Evolutionary conservation across 768 basidiomycete species (phyloP).

Genomic region (Suillus clintonianus): DNA sequence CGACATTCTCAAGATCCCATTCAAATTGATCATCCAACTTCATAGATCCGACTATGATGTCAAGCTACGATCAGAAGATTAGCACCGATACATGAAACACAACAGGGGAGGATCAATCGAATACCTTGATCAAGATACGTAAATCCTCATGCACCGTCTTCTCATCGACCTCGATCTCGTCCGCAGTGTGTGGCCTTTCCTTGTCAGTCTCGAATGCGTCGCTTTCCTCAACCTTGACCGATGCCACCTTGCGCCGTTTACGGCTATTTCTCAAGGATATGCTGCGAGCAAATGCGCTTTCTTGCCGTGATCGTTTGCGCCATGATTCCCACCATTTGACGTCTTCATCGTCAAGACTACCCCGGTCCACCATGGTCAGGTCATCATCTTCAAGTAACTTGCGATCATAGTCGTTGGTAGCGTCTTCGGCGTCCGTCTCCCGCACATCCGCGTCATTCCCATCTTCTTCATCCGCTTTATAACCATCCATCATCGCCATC

Average conservation of each 20-base stretch:
- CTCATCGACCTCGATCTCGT: constrained; percentile 69
- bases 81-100: constrained; percentile 1
- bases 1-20: constrained; percentile 87
- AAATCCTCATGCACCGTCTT: constrained; percentile 77
- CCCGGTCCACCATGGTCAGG: constrained; percentile 27
- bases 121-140: constrained; percentile 88
- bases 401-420: constrained; percentile 24
- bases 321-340: constrained; percentile 72
- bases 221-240: constrained; percentile 25
- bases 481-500: constrained; percentile 22
- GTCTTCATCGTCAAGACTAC: constrained; percentile 50
- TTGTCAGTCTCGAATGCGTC: constrained; percentile 30
- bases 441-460: constrained; percentile 20
- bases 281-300: constrained; percentile 28
- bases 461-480: constrained; percentile 27
- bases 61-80: constrained; percentile 56
- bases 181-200: constrained; percentile 53
- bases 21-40: constrained; percentile 97
- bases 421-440: constrained; percentile 10
- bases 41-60: constrained; percentile 91
- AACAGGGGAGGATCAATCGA: constrained; percentile 23
- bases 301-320: constrained; percentile 51
- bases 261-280: constrained; percentile 32
- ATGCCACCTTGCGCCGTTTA: constrained; percentile 44
- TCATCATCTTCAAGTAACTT: constrained; percentile 25